Conservation (phyloP, 345 rosid species). For the Corymbia maculata region DNA sequence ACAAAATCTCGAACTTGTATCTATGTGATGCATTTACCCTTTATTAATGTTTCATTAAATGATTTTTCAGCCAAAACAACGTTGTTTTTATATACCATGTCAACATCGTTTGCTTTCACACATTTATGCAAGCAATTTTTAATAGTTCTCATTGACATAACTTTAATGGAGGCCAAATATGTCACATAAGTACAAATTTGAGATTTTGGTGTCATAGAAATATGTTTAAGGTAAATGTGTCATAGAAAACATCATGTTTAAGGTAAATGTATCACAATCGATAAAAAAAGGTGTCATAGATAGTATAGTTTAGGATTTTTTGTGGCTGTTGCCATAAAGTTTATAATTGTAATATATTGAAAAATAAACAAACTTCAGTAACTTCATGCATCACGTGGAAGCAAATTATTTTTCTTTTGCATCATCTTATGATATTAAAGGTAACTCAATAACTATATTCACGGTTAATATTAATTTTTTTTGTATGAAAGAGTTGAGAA, state of each 20-base stretch:
- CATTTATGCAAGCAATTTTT: too few relatives aligned
- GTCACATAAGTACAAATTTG: not conserved
- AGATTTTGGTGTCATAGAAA: not conserved
- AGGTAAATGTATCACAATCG: too few relatives aligned
- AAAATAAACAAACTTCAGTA: not conserved
- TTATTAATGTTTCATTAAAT: rapidly evolving
- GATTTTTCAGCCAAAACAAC: rapidly evolving
- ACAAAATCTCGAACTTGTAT: not conserved
- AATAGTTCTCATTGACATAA: not conserved
- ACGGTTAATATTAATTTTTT: too few relatives aligned
- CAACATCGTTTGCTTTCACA: not conserved
- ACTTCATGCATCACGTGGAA: not conserved
- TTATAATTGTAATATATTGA: not conserved
- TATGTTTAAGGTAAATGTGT: too few relatives aligned
- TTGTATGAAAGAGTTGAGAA: not conserved
- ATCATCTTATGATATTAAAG: too few relatives aligned
- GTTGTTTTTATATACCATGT: too few relatives aligned
- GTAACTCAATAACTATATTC: too few relatives aligned
- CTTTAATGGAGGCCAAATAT: not conserved
- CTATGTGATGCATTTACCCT: not conserved
- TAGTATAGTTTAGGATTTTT: not conserved
- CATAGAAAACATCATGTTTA: too few relatives aligned
- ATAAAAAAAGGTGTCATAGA: too few relatives aligned
- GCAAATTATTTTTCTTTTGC: too few relatives aligned
- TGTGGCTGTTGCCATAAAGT: not conserved